Evolutionary conservation across 805 yeast genomes (phyloP).

Genomic region (Wickerhamomyces strasburgensis): DNA sequence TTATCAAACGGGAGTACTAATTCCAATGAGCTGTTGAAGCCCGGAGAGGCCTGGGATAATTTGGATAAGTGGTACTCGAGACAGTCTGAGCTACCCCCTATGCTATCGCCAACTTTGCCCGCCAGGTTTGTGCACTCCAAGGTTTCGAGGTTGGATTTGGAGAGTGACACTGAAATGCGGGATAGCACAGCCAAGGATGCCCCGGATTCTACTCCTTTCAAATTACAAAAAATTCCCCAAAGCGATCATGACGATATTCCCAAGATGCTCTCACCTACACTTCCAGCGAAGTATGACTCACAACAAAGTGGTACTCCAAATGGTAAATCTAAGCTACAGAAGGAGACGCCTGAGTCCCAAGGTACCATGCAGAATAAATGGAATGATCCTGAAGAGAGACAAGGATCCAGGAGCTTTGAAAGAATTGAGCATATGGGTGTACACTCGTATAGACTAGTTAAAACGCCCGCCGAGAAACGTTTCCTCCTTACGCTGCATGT

Average conservation of each 20-base stretch:
- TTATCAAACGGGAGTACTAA: background rate
- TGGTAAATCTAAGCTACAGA: background rate
- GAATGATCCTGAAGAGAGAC: conserved; percentile 2
- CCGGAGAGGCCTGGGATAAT: conserved; percentile 2
- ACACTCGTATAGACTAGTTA: conserved; percentile 7
- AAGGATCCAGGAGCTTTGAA: conserved; percentile 6
- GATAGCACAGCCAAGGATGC: background rate
- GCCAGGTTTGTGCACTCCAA: background rate
- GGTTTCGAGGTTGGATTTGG: background rate
- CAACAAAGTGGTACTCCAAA: conserved; percentile 6
- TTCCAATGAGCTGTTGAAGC: background rate
- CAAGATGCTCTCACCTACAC: conserved; percentile 19
- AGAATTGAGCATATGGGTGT: conserved; percentile 9
- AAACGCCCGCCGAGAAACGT: background rate
- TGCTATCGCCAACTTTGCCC: conserved; percentile 14
- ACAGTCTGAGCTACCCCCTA: conserved; percentile 9
- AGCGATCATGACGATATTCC: conserved; percentile 8
- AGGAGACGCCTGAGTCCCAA: background rate
- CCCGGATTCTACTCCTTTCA: too few relatives aligned
- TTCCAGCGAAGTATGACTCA: conserved; percentile 11
- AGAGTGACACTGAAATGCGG: background rate
- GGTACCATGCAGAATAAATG: background rate
- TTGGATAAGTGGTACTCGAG: background rate
- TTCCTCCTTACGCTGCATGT: conserved; percentile 12
- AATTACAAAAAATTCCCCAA: background rate